phyloP scores from a whole-genome alignment of 164 flowering plant species.

The Taxillus chinensis region DNA sequence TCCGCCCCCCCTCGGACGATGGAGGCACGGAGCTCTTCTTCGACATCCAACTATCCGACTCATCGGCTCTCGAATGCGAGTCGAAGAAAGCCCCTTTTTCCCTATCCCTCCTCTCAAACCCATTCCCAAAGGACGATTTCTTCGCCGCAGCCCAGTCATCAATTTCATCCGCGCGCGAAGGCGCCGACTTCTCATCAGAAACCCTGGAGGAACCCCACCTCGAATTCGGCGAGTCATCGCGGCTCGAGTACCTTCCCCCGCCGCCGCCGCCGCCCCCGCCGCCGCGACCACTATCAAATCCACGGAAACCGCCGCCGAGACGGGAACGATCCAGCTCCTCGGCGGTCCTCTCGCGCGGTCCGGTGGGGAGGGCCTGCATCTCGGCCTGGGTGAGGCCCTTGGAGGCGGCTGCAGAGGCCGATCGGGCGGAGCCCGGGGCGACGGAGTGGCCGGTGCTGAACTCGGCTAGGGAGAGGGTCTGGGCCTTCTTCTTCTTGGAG shows the following conservation, averaged over 20 bases:
- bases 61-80: constrained; percentile 75
- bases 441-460: constrained; percentile 21
- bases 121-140: constrained; percentile 16
- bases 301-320: constrained; percentile 63
- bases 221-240: constrained; percentile 30
- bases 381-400: constrained; percentile 51
- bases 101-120: constrained; percentile 36
- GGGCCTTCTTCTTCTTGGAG: constrained; percentile 70
- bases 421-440: constrained; percentile 18
- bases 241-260: constrained; percentile 8
- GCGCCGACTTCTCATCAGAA: constrained; percentile 39
- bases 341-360: constrained; percentile 69
- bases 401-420: constrained; percentile 9
- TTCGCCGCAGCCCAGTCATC: constrained; percentile 87
- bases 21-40: constrained; percentile 26
- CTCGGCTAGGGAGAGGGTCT: constrained; percentile 54
- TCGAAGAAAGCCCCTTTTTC: constrained; percentile 54
- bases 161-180: constrained; percentile 84
- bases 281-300: neutral
- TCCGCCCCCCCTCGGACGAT: constrained; percentile 19
- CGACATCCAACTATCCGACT: constrained; percentile 48
- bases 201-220: constrained; percentile 39
- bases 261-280: neutral
- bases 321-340: constrained; percentile 67
- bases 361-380: constrained; percentile 54